phyloP scores from a whole-genome alignment of 2,329 filamentous ascomycete species.

The Diaporthe sp. region DNA sequence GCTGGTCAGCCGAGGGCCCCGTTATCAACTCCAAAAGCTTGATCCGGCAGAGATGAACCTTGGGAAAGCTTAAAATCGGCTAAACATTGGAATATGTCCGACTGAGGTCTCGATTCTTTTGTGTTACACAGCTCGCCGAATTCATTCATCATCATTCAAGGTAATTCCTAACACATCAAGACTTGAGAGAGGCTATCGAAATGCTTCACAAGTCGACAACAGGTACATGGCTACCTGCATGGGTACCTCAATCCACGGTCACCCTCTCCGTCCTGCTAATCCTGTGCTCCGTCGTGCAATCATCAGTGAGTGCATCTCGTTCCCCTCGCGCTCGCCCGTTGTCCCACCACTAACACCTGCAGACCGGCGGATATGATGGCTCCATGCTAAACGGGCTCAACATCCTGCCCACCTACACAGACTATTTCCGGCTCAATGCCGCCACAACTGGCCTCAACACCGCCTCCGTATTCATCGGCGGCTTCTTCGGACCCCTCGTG shows the following conservation, averaged over 20 bases:
- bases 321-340: background rate
- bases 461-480: slow-evolving; percentile 66
- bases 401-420: slow-evolving; percentile 66
- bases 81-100: background rate
- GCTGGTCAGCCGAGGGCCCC: background rate
- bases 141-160: too few relatives aligned
- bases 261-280: slow-evolving; percentile 55
- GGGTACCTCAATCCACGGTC: slow-evolving; percentile 57
- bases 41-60: background rate
- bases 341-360: slow-evolving; percentile 40
- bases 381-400: slow-evolving; percentile 70
- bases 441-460: slow-evolving; percentile 68
- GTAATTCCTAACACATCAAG: background rate
- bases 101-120: too few relatives aligned
- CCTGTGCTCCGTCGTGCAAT: slow-evolving; percentile 59
- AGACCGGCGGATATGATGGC: slow-evolving; percentile 58
- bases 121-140: background rate
- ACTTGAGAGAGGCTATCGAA: background rate
- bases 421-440: slow-evolving; percentile 67
- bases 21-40: slow-evolving; percentile 17
- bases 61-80: background rate
- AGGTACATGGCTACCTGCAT: slow-evolving; percentile 61
- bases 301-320: slow-evolving; percentile 48
- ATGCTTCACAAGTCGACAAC: slow-evolving; percentile 54
- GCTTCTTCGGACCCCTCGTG: slow-evolving; percentile 57